Evolutionary conservation across 1,284 basidiomycete species (phyloP).

Genomic region (Boletus semigastroideus): DNA sequence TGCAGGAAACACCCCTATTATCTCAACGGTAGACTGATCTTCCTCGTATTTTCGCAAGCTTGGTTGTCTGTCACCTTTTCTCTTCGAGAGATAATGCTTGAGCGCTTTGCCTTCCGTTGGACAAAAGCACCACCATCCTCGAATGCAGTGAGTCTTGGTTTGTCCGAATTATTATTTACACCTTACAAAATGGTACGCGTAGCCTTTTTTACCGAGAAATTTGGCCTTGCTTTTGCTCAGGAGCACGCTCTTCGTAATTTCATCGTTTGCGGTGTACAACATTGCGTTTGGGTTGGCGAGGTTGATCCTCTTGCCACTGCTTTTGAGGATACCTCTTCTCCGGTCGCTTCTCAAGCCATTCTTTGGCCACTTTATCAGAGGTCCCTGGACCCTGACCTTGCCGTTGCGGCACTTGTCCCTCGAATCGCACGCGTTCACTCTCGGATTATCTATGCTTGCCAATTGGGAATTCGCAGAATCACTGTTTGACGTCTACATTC

Average conservation of each 20-base stretch:
- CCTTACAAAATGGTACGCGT: neutral
- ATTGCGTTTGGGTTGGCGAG: conserved; percentile 47
- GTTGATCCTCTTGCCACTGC: conserved; percentile 44
- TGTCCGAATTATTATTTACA: neutral
- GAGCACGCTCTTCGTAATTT: conserved; percentile 38
- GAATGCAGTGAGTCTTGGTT: conserved; percentile 18
- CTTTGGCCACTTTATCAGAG: conserved; percentile 58
- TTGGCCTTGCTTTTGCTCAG: conserved; percentile 34
- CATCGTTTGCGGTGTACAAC: conserved; percentile 41
- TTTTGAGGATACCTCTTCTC: conserved; percentile 54
- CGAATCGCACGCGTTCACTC: conserved; percentile 46
- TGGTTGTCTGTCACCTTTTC: conserved; percentile 46
- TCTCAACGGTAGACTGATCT: conserved; percentile 63
- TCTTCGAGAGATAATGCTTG: conserved; percentile 55
- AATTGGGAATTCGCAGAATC: conserved; percentile 63
- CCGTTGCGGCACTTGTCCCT: conserved; percentile 47
- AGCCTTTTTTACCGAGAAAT: conserved; percentile 28
- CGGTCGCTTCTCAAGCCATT: conserved; percentile 54
- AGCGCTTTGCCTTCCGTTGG: conserved; percentile 52
- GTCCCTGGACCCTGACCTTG: conserved; percentile 52
- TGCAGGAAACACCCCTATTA: conserved; percentile 68
- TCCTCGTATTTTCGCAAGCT: conserved; percentile 54
- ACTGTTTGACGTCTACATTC: conserved; percentile 53
- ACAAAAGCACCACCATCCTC: conserved; percentile 14
- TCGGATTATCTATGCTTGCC: conserved; percentile 49